A percentile compares a stretch with the other conserved stretches of the same genome.
phyloP scores from a whole-genome alignment of 192 early-diverging fungal genomes.

The Umbelopsis vinacea region DNA sequence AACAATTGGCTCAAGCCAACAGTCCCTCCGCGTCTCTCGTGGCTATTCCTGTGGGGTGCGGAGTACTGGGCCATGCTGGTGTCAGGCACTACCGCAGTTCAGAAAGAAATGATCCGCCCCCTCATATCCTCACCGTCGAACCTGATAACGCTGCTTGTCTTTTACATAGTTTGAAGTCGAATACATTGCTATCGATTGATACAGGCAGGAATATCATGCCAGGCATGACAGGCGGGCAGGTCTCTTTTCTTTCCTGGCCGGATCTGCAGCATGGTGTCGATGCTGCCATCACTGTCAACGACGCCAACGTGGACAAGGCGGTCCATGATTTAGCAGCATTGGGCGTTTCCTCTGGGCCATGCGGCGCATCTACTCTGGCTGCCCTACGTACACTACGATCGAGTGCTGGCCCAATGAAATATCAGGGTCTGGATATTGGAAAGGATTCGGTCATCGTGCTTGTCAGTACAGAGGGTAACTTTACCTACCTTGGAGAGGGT shows the following conservation, averaged over 20 bases:
- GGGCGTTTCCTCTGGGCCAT: background rate
- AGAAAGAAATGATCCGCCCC: background rate
- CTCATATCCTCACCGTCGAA: background rate
- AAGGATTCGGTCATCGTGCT: background rate
- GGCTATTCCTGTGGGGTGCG: slow-evolving; percentile 2
- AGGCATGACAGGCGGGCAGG: background rate
- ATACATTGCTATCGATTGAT: background rate
- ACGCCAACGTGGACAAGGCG: background rate
- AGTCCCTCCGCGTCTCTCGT: background rate
- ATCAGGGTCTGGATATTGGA: background rate
- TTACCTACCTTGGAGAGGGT: background rate
- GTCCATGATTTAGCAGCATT: background rate
- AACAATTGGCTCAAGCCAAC: background rate
- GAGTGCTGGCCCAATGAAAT: background rate
- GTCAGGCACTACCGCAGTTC: background rate
- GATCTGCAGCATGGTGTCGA: background rate
- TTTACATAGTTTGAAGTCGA: background rate
- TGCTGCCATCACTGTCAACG: slow-evolving; percentile 6
- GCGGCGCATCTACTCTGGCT: slow-evolving; percentile 2
- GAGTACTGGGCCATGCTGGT: background rate
- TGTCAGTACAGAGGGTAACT: slow-evolving; percentile 6
- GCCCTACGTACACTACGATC: background rate
- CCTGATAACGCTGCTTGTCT: slow-evolving; percentile 6
- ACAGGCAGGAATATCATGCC: slow-evolving; percentile 1
- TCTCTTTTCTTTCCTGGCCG: slow-evolving; percentile 7